phyloP scores from a whole-genome alignment of 106 monocot species.

The Acorus calamus region DNA sequence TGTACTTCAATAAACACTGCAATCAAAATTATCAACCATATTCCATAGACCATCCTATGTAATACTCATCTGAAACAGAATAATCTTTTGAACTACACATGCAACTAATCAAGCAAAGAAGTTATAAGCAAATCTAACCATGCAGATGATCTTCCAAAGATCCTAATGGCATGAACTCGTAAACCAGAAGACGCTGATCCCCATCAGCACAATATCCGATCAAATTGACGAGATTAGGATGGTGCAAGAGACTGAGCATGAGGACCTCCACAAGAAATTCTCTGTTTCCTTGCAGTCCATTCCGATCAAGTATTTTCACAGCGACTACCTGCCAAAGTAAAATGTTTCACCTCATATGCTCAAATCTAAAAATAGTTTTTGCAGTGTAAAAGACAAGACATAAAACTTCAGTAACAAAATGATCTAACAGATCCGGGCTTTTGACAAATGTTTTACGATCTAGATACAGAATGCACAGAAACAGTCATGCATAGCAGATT shows the following conservation, averaged over 20 bases:
- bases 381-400: no score
- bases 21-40: no score
- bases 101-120: no score
- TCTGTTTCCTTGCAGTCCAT: conserved; percentile 14
- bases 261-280: conserved; percentile 10
- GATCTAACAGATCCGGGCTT: no score
- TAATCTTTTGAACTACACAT: background rate
- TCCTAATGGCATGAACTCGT: conserved; percentile 50
- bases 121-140: conserved; percentile 9
- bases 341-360: background rate
- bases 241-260: conserved; percentile 12
- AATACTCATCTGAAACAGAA: background rate
- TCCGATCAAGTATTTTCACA: conserved; percentile 34
- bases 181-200: conserved; percentile 12
- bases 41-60: background rate
- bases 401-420: no score
- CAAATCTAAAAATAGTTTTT: no score
- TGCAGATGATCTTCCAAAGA: conserved; percentile 42
- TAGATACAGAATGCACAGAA: no score
- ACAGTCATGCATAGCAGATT: no score
- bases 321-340: conserved; percentile 24
- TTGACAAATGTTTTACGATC: no score
- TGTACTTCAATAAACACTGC: no score
- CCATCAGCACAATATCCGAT: conserved; percentile 14
- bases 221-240: conserved; percentile 9